phyloP scores from a whole-genome alignment of 2,329 filamentous ascomycete genomes.

The Alternaria rosae region DNA sequence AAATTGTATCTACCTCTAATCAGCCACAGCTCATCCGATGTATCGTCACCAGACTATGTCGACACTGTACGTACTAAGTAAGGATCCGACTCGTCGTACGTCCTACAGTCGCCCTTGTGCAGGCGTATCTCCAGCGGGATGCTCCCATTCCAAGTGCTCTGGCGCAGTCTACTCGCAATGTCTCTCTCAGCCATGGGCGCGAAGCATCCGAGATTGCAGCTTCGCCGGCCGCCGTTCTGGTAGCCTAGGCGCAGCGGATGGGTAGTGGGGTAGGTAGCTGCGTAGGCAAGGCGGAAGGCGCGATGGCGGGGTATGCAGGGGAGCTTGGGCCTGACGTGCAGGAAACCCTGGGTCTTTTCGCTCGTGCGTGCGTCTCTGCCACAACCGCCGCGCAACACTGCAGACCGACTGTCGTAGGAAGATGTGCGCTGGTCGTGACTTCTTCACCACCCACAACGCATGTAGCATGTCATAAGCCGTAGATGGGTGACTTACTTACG shows the following conservation, averaged over 20 bases:
- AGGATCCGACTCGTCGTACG: slow-evolving; percentile 66
- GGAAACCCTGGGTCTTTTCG: slow-evolving; percentile 2
- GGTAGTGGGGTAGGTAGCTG: slow-evolving; percentile 13
- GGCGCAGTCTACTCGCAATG: slow-evolving; percentile 52
- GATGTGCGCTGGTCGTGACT: slow-evolving; percentile 9
- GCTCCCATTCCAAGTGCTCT: slow-evolving; percentile 65
- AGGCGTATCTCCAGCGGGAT: slow-evolving; percentile 68
- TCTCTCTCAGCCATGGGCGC: slow-evolving; percentile 35
- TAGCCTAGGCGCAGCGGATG: slow-evolving; percentile 21
- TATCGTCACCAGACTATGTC: not conserved
- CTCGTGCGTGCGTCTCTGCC: slow-evolving; percentile 33
- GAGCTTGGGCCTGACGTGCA: slow-evolving; percentile 10
- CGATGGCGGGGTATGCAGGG: slow-evolving; percentile 17
- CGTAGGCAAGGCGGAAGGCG: not conserved
- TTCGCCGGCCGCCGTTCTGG: slow-evolving; percentile 14
- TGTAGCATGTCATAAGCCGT: not conserved
- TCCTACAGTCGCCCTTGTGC: slow-evolving; percentile 66
- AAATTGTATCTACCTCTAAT: slow-evolving; percentile 60
- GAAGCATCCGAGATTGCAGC: slow-evolving; percentile 11
- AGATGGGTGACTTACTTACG: slow-evolving; percentile 29
- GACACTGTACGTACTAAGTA: slow-evolving; percentile 60
- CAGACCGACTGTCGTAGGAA: slow-evolving; percentile 5
- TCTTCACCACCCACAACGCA: slow-evolving; percentile 12
- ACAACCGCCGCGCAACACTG: slow-evolving; percentile 26
- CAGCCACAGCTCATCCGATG: slow-evolving; percentile 3